A percentile compares a stretch with the other conserved stretches of the same genome.
phyloP scores from a whole-genome alignment of 495 filamentous ascomycete genomes.

The Monascus purpureus region DNA sequence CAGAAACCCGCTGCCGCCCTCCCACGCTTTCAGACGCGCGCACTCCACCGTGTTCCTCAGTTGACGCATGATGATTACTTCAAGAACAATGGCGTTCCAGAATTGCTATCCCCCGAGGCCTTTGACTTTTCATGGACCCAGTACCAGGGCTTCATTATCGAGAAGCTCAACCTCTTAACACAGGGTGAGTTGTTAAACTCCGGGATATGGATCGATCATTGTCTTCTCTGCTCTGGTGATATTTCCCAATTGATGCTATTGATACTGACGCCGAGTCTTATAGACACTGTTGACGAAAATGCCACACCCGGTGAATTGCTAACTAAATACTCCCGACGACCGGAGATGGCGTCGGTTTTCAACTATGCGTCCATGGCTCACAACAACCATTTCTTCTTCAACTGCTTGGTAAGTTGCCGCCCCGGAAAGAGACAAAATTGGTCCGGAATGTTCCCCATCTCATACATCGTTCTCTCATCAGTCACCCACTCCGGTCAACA shows the following conservation, averaged over 20 bases:
- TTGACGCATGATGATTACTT: constrained; percentile 41
- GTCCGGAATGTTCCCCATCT: background rate
- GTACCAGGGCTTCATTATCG: constrained; percentile 59
- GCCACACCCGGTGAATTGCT: constrained; percentile 50
- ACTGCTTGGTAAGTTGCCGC: constrained; percentile 34
- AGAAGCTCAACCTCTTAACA: constrained; percentile 60
- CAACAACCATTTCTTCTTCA: constrained; percentile 97
- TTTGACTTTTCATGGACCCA: constrained; percentile 69
- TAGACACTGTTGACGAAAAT: constrained; percentile 43
- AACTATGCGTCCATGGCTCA: constrained; percentile 92
- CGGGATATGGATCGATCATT: too few species aligned
- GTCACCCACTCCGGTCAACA: constrained; percentile 34
- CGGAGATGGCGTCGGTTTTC: constrained; percentile 64
- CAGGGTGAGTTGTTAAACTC: constrained; percentile 44
- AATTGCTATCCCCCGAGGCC: constrained; percentile 48
- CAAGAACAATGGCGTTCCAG: constrained; percentile 46
- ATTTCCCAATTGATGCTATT: too few species aligned
- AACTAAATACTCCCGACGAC: constrained; percentile 63
- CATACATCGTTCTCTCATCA: constrained; percentile 8
- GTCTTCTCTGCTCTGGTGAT: too few species aligned
- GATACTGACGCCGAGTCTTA: background rate
- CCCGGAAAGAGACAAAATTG: background rate
- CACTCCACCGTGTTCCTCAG: constrained; percentile 41
- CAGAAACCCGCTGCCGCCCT: constrained; percentile 29
- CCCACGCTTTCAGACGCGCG: constrained; percentile 28